Evolutionary conservation across 441 rosid species (phyloP).

Genomic region (Lagerstroemia fauriei): DNA sequence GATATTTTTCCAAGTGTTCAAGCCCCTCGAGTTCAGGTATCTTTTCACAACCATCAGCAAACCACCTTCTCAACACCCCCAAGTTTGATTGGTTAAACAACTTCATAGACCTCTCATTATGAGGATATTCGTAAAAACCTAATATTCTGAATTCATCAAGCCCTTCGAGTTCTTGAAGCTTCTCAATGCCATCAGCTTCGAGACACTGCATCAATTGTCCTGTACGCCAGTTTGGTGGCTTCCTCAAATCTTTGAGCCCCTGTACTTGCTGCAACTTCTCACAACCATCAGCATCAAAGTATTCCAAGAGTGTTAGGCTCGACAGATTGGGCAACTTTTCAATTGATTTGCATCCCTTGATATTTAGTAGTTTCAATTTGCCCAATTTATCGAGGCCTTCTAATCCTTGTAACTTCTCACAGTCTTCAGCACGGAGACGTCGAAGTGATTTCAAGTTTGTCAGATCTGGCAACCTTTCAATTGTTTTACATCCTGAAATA

Average conservation of each 20-base stretch:
- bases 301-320: background rate
- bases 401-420: conserved; percentile 10
- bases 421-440: background rate
- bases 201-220: background rate
- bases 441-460: background rate
- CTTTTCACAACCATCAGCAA: conserved; percentile 1
- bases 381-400: conserved; percentile 4
- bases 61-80: background rate
- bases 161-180: conserved; percentile 6
- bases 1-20: background rate
- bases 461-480: conserved; percentile 8
- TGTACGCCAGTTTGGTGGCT: background rate
- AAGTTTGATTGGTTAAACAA: background rate
- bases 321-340: background rate
- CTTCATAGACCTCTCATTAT: background rate
- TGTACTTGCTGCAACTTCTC: background rate
- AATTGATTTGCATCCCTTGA: background rate
- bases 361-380: background rate
- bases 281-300: background rate
- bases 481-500: conserved; percentile 7
- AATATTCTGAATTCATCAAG: background rate
- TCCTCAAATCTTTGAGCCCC: background rate
- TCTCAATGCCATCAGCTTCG: background rate
- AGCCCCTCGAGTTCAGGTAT: background rate
- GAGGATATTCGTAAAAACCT: too few species aligned